Percentiles rank a stretch among this genome's conserved stretches.
Conservation (phyloP, 2,329 filamentous ascomycete genomes). For the Colletotrichum destructivum region DNA sequence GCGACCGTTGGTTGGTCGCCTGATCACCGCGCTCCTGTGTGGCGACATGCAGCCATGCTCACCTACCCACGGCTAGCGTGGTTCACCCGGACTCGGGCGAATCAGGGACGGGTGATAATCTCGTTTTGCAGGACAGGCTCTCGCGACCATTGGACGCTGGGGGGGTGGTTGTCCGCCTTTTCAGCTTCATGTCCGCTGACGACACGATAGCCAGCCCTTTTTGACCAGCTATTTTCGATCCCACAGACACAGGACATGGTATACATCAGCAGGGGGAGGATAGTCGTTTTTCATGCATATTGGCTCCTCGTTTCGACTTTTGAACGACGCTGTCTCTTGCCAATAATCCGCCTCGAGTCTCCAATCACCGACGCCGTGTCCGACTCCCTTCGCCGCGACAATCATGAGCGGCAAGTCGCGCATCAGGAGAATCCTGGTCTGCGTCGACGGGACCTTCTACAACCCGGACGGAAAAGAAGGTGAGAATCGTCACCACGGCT, state of each 20-base stretch:
- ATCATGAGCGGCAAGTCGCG: not conserved
- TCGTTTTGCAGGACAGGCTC: not conserved
- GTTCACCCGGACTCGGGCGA: not conserved
- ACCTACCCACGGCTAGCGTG: not conserved
- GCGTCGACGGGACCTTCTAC: conserved; percentile 39
- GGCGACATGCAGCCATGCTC: not conserved
- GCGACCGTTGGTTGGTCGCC: not conserved
- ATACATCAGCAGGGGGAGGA: no score
- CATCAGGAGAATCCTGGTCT: conserved; percentile 31
- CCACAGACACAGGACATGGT: no score
- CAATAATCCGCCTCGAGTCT: not conserved
- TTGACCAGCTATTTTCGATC: not conserved
- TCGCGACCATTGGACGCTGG: not conserved
- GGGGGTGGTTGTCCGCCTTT: not conserved
- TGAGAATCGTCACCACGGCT: not conserved
- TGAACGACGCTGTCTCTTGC: no score
- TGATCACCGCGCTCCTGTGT: not conserved
- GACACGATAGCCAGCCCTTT: not conserved
- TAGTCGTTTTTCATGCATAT: no score
- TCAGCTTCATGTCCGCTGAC: not conserved
- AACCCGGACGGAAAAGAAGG: conserved; percentile 37
- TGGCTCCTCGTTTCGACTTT: not conserved
- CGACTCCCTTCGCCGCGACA: not conserved
- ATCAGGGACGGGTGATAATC: not conserved
- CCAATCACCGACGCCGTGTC: not conserved